Evolutionary conservation across 768 basidiomycete species (phyloP).

Genomic region (Amanita muscaria): DNA sequence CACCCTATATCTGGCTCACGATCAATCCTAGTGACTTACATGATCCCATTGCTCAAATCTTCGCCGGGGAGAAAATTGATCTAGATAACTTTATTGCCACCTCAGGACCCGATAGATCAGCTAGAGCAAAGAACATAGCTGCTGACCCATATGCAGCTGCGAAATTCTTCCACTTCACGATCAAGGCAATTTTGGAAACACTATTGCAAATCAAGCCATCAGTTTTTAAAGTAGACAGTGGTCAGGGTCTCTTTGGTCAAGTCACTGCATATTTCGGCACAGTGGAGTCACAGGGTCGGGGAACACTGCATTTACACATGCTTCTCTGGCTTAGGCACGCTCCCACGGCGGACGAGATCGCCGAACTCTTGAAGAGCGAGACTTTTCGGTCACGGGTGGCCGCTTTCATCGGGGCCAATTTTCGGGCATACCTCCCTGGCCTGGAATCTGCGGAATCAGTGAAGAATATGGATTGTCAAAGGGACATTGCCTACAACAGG

Average conservation of each 20-base stretch:
- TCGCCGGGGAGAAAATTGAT: conserved; percentile 2
- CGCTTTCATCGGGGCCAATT: conserved; percentile 24
- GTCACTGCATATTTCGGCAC: conserved; percentile 16
- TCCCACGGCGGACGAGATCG: conserved; percentile 22
- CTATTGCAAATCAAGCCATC: conserved; percentile 7
- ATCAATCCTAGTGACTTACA: conserved; percentile 5
- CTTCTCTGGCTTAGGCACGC: conserved; percentile 24
- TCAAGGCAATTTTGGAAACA: background rate
- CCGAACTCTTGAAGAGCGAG: conserved; percentile 14
- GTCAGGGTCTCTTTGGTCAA: conserved; percentile 9
- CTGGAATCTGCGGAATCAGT: conserved; percentile 19
- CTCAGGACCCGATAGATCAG: background rate
- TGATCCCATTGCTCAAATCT: conserved; percentile 4
- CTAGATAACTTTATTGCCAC: background rate
- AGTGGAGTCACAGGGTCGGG: conserved; percentile 31
- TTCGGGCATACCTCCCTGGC: conserved; percentile 24
- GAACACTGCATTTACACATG: conserved; percentile 28
- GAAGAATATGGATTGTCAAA: conserved; percentile 15
- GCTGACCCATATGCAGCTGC: conserved; percentile 1
- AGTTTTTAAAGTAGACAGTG: conserved; percentile 11
- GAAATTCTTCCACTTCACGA: conserved; percentile 2
- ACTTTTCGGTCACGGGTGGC: conserved; percentile 20
- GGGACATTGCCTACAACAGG: conserved; percentile 22
- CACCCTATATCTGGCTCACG: background rate
- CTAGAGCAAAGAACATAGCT: background rate